Percentiles rank a stretch among this genome's conserved stretches.
Evolutionary conservation across 352 stramenopile species (phyloP).

Genomic region (Thraustochytrium striatum): DNA sequence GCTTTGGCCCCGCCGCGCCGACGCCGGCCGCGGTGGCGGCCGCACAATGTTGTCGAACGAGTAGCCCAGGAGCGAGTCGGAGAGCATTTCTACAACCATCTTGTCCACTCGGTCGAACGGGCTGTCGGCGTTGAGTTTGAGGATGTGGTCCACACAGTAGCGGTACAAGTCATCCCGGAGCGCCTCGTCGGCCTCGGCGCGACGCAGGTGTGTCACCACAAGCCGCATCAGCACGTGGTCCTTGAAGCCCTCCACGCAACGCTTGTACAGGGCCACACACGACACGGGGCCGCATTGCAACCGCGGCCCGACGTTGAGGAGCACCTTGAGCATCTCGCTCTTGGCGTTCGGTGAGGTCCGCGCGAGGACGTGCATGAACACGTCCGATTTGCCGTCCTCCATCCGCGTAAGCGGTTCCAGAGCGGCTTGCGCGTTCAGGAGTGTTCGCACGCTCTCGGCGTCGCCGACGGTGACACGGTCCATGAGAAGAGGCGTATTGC

Average conservation of each 20-base stretch:
- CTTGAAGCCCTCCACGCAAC: slow-evolving; percentile 24
- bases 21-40: background rate
- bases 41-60: background rate
- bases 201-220: background rate
- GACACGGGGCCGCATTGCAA: background rate
- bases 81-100: slow-evolving; percentile 30
- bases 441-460: slow-evolving; percentile 1
- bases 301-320: background rate
- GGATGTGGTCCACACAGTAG: slow-evolving; percentile 20
- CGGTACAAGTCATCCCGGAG: slow-evolving; percentile 12
- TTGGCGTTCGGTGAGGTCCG: background rate
- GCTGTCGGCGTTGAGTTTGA: slow-evolving; percentile 36
- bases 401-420: background rate
- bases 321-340: slow-evolving; percentile 24
- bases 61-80: slow-evolving; percentile 4
- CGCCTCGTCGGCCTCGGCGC: background rate
- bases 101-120: slow-evolving; percentile 17
- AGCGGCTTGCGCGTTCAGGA: background rate
- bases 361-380: slow-evolving; percentile 22
- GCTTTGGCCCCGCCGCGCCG: background rate
- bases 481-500: background rate
- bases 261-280: background rate
- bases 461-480: slow-evolving; percentile 4
- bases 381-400: background rate
- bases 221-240: background rate